A percentile compares a stretch with the other conserved stretches of the same genome.
These are phyloP conservation scores for Fistulinella prunicolor DNA, from an alignment of 768 basidiomycete genomes.

Conservation along the genomic window DNA sequence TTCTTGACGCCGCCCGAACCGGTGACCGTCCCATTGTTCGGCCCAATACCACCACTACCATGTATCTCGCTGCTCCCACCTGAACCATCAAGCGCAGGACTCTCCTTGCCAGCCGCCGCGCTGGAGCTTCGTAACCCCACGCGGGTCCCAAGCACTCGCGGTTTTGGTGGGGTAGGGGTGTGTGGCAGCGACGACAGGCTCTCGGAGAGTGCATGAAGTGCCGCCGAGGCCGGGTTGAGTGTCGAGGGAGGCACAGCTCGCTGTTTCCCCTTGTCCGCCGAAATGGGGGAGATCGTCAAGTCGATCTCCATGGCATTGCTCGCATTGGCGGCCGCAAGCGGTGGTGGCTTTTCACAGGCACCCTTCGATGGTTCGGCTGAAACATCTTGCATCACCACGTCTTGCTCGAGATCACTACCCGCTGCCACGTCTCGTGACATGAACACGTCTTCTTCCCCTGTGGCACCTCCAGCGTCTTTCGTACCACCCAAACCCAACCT, in stretches of 20 bases:
- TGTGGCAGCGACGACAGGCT: slow-evolving; percentile 53
- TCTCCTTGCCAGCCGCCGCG: slow-evolving; percentile 21
- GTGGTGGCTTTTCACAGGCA: slow-evolving; percentile 15
- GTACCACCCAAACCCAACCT: not conserved
- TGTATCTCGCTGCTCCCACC: slow-evolving; percentile 24
- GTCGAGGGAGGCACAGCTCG: slow-evolving; percentile 13
- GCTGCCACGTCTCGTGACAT: not conserved
- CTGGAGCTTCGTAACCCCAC: slow-evolving; percentile 46
- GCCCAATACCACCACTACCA: slow-evolving; percentile 19
- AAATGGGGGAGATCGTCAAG: slow-evolving; percentile 12
- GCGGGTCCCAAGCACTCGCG: slow-evolving; percentile 45
- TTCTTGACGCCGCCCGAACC: slow-evolving; percentile 27
- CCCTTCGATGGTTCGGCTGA: slow-evolving; percentile 8
- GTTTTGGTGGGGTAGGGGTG: slow-evolving; percentile 33
- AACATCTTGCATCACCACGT: slow-evolving; percentile 4
- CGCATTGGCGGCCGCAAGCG: slow-evolving; percentile 1
- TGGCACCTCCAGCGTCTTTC: not conserved
- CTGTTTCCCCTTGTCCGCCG: slow-evolving; percentile 24
- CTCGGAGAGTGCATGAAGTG: slow-evolving; percentile 58
- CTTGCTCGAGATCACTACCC: not conserved
- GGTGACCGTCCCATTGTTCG: slow-evolving; percentile 18
- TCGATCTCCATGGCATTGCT: slow-evolving; percentile 10
- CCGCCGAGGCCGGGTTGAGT: slow-evolving; percentile 34
- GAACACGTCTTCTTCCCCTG: slow-evolving; percentile 10
- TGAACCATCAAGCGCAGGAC: slow-evolving; percentile 31